A percentile compares a stretch with the other conserved stretches of the same genome.
Conservation (phyloP, 2,329 filamentous ascomycete genomes). For the Alternaria sp. region DNA sequence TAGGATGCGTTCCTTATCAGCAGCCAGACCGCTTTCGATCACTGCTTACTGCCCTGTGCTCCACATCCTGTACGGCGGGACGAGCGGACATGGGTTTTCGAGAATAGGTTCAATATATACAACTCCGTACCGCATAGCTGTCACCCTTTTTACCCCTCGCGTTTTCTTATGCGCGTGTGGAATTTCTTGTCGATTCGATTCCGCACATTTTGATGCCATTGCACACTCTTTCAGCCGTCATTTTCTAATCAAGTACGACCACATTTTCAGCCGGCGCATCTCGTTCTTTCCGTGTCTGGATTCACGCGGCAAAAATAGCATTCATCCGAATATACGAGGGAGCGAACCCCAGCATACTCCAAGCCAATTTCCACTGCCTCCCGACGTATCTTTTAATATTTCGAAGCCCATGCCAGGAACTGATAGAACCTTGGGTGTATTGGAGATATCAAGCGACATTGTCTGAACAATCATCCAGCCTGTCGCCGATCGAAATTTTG, state of each 20-base stretch:
- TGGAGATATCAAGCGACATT: neutral
- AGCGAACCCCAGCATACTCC: neutral
- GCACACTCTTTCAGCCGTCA: slow-evolving; percentile 21
- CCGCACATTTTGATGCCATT: slow-evolving; percentile 5
- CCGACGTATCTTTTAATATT: neutral
- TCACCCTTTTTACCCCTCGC: slow-evolving; percentile 18
- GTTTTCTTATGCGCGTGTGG: slow-evolving; percentile 11
- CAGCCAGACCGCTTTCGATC: slow-evolving; percentile 27
- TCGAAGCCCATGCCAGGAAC: neutral
- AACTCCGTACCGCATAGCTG: slow-evolving; percentile 25
- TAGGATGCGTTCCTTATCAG: slow-evolving; percentile 42
- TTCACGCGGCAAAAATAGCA: neutral
- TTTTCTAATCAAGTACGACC: neutral
- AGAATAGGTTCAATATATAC: slow-evolving; percentile 37
- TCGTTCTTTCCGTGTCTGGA: neutral
- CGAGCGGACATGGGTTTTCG: slow-evolving; percentile 31
- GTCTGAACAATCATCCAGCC: neutral
- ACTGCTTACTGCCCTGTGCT: slow-evolving; percentile 27
- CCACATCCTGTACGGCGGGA: slow-evolving; percentile 34
- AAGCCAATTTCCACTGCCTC: neutral
- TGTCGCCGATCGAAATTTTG: neutral
- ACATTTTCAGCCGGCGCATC: neutral
- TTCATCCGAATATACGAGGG: neutral
- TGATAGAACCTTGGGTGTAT: neutral
- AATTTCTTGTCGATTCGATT: neutral